Percentiles rank a stretch among this genome's conserved stretches.
Evolutionary conservation across 2,329 filamentous ascomycete genomes (phyloP).

Genomic region (Paraphaeosphaeria sporulosa): DNA sequence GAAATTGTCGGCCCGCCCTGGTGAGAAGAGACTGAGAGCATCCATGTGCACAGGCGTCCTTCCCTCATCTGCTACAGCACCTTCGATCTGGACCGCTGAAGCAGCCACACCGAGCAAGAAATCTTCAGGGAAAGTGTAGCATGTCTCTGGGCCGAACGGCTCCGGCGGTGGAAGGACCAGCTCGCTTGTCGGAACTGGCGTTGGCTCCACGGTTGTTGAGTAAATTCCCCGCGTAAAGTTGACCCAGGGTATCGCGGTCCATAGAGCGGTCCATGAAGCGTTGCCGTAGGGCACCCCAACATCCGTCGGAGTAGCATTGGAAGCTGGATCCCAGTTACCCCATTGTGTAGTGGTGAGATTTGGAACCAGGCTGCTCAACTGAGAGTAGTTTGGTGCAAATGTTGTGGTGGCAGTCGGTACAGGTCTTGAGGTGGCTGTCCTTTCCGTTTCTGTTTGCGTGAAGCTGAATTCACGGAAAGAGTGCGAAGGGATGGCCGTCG

Average conservation of each 20-base stretch:
- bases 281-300: slow-evolving; percentile 47
- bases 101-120: slow-evolving; percentile 50
- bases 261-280: slow-evolving; percentile 50
- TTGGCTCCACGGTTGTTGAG: slow-evolving; percentile 63
- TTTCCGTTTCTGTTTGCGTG: slow-evolving; percentile 50
- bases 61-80: slow-evolving; percentile 42
- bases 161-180: slow-evolving; percentile 63
- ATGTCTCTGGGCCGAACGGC: slow-evolving; percentile 59
- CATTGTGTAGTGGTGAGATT: slow-evolving; percentile 50
- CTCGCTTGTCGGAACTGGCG: slow-evolving; percentile 62
- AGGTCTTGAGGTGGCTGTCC: slow-evolving; percentile 48
- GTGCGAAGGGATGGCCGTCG: slow-evolving; percentile 39
- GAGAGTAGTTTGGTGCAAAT: slow-evolving; percentile 48
- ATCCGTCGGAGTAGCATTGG: slow-evolving; percentile 46
- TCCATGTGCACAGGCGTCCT: slow-evolving; percentile 34
- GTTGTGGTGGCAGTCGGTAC: slow-evolving; percentile 42
- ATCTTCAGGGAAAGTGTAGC: slow-evolving; percentile 58
- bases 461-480: slow-evolving; percentile 44
- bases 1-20: slow-evolving; percentile 23
- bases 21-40: slow-evolving; percentile 19
- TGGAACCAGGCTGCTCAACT: slow-evolving; percentile 46
- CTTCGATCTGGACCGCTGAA: slow-evolving; percentile 39
- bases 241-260: slow-evolving; percentile 43
- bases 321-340: slow-evolving; percentile 52
- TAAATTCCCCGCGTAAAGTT: slow-evolving; percentile 52